Base-by-base conservation (phyloP, 2,329 filamentous ascomycete species). In the Stagonosporopsis chrysanthemi region DNA sequence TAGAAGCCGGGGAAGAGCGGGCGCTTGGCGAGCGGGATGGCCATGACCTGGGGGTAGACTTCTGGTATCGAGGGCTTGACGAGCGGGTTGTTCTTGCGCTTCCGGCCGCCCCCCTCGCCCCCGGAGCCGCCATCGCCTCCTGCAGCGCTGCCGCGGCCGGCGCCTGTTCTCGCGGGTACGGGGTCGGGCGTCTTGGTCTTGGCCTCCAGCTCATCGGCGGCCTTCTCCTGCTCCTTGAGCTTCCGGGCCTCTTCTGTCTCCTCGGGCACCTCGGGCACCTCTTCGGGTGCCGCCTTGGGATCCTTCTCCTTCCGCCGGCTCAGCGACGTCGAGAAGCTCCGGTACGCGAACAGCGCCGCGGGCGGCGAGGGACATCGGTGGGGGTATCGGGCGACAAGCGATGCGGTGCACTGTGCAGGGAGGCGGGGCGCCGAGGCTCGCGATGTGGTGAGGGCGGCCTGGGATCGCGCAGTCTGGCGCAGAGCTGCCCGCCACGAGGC, bases 1-100 rank as follows among this genome's bases (percentile, higher is more conserved):
- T 99, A 99, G 78, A 98, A 99, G 1, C 95, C 95, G 1, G 95
- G 95, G 78, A 98, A 99, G 12, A 99, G 81, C 11, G 95, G 95
- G 50, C 95, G 86, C 76, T 96, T 92, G 26, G 92, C 90, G 69
- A 99, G 97, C 7, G 95, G 95, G 53, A 99, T 96, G 2, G 94
- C 94, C 84, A 99, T 91, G 52, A 99, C 93, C 75, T 98, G 95
- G 3, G 95, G 95, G 75, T 99, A 99, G 40, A 97, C 88, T 60
- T 99, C 95, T 14, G 95, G 95, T 14, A 98, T 90, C 2, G 89
- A 86, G 1, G 92, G 90, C 79, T 98, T 98, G 68, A 92, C 87
- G 36, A 98, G 82, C 23, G 90, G 88, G 70, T 87, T 88, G 45
- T 87, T 83, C 73, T 90, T 93, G 52, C 91, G 88, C 71, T 87